phyloP scores from a whole-genome alignment of 2,329 filamentous ascomycete species.

The Fusarium foetens region DNA sequence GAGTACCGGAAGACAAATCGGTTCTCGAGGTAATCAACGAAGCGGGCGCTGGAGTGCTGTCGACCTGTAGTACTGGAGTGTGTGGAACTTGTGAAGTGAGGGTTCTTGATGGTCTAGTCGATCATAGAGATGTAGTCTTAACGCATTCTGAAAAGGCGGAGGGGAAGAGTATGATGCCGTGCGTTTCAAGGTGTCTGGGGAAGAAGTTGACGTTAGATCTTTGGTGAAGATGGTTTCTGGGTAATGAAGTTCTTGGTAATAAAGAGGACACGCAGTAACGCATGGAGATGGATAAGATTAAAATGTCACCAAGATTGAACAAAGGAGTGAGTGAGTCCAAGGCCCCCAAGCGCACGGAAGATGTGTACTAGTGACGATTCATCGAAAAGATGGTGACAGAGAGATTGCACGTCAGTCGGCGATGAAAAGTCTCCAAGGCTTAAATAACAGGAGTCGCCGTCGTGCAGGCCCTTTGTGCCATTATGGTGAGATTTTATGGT shows the following conservation, averaged over 20 bases:
- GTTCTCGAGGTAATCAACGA: not conserved
- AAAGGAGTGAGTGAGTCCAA: not conserved
- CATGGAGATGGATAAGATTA: rapidly evolving
- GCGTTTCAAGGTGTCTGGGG: not conserved
- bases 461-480: rapidly evolving
- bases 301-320: rapidly evolving
- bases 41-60: not conserved
- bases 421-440: rapidly evolving
- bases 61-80: not conserved
- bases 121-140: not conserved
- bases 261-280: not conserved
- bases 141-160: not conserved
- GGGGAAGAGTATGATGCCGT: not conserved
- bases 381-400: not conserved
- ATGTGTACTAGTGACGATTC: too few relatives aligned
- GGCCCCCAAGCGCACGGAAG: too few relatives aligned
- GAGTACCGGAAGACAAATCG: not conserved
- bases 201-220: not conserved
- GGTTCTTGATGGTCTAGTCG: not conserved
- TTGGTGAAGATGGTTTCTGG: not conserved
- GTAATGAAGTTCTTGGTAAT: not conserved
- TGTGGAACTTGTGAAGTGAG: not conserved
- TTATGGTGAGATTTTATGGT: rapidly evolving
- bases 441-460: not conserved
- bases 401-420: rapidly evolving